A percentile compares a stretch with the other conserved stretches of the same genome.
phyloP scores from a whole-genome alignment of 2,329 filamentous ascomycete species.

The Parastagonospora nodorum region DNA sequence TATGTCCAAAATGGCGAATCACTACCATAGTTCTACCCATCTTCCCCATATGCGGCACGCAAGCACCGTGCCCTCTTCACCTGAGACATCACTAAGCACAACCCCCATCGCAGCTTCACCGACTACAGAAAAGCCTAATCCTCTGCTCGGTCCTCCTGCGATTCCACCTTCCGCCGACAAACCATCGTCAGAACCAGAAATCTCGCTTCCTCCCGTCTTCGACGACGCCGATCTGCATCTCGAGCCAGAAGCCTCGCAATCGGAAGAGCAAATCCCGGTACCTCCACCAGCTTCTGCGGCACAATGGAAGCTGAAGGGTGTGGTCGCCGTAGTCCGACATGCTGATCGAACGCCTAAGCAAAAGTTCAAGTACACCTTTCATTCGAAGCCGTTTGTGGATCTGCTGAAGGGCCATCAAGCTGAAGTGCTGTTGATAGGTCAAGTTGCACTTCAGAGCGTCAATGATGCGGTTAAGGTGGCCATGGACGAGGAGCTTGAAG shows the following conservation, averaged over 20 bases:
- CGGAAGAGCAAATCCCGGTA: slow-evolving; percentile 42
- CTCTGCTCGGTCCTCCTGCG: slow-evolving; percentile 21
- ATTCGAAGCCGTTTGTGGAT: slow-evolving; percentile 94
- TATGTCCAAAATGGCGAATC: slow-evolving; percentile 62
- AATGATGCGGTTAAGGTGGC: slow-evolving; percentile 85
- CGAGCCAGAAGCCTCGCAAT: slow-evolving; percentile 32
- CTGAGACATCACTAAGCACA: slow-evolving; percentile 50
- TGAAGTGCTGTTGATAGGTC: slow-evolving; percentile 91
- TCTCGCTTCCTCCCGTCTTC: slow-evolving; percentile 32
- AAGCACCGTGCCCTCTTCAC: slow-evolving; percentile 47
- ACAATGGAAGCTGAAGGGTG: slow-evolving; percentile 97
- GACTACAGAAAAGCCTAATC: slow-evolving; percentile 47
- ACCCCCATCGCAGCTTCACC: slow-evolving; percentile 53
- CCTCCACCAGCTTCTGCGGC: slow-evolving; percentile 72
- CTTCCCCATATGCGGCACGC: slow-evolving; percentile 43
- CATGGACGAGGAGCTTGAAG: slow-evolving; percentile 78
- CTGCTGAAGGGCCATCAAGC: slow-evolving; percentile 94
- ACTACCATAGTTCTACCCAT: slow-evolving; percentile 45
- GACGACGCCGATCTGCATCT: slow-evolving; percentile 29
- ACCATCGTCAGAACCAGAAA: slow-evolving; percentile 39
- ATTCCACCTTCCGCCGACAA: slow-evolving; percentile 16
- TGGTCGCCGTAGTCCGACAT: slow-evolving; percentile 94
- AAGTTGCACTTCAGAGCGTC: slow-evolving; percentile 86
- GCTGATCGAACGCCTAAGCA: slow-evolving; percentile 98
- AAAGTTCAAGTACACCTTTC: slow-evolving; percentile 99